Evolutionary conservation across 129 eudicot genomes (phyloP).

Genomic region (Artemisia tridentata): DNA sequence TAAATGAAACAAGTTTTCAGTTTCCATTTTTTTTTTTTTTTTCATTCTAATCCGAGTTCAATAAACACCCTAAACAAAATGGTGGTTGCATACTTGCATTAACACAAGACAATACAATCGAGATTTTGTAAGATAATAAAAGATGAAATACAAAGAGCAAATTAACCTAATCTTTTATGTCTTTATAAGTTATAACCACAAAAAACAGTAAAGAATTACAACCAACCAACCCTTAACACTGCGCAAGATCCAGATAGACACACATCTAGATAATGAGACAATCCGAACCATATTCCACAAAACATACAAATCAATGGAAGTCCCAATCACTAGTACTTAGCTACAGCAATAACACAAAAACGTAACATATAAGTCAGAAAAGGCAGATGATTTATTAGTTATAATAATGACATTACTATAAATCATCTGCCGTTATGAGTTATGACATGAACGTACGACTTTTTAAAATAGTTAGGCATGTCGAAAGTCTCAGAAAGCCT

Average conservation of each 20-base stretch:
- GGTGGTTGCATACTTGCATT: background rate
- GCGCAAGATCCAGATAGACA: conserved; percentile 16
- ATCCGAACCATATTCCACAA: conserved; percentile 14
- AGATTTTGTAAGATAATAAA: background rate
- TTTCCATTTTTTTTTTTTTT: no score
- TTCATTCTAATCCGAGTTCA: no score
- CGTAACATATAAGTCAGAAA: no score
- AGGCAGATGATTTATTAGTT: background rate
- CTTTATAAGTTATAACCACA: background rate
- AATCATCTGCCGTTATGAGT: background rate
- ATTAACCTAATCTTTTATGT: conserved; percentile 21
- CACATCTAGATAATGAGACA: conserved; percentile 10
- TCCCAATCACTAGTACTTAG: background rate
- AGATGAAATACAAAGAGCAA: background rate
- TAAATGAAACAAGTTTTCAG: no score
- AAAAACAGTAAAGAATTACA: conserved; percentile 35
- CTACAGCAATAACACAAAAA: conserved; percentile 12
- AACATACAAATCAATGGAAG: background rate
- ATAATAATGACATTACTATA: background rate
- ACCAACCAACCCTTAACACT: conserved; percentile 21
- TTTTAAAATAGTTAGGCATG: no score
- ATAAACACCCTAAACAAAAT: background rate
- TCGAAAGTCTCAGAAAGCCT: no score
- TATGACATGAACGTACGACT: no score
- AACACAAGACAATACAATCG: background rate